These are phyloP conservation scores for Stagonosporopsis tanaceti DNA, from an alignment of 2,329 filamentous ascomycete species.

Conservation along the genomic window DNA sequence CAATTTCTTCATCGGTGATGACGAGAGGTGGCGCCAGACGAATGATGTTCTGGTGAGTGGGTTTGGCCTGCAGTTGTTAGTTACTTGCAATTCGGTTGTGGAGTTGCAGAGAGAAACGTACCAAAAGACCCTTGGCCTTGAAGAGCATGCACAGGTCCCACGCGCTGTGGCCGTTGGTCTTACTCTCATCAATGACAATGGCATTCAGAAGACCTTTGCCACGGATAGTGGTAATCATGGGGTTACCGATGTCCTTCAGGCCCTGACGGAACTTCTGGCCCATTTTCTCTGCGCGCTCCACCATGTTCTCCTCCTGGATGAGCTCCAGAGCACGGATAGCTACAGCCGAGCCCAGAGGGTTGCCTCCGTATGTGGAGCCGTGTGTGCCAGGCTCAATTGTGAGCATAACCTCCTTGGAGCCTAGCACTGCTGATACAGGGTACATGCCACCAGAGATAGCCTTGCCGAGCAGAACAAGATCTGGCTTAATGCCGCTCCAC, in stretches of 20 bases:
- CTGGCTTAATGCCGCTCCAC: constrained; percentile 94
- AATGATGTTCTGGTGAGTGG: constrained; percentile 98
- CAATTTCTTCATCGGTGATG: constrained; percentile 87
- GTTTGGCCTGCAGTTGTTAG: constrained; percentile 77
- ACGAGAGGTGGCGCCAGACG: constrained; percentile 95
- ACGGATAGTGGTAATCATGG: constrained; percentile 81
- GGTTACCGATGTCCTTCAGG: constrained; percentile 75
- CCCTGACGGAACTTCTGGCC: constrained; percentile 85
- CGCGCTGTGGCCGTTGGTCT: constrained; percentile 83
- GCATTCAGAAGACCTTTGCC: constrained; percentile 96
- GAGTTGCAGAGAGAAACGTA: constrained; percentile 57
- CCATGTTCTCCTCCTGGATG: constrained; percentile 88
- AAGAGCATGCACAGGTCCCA: constrained; percentile 97
- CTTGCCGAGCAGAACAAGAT: constrained; percentile 94
- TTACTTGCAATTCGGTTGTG: constrained; percentile 8
- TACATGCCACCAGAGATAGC: constrained; percentile 99
- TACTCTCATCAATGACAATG: constrained; percentile 90
- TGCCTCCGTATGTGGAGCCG: constrained; percentile 97
- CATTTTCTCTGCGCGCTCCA: constrained; percentile 79
- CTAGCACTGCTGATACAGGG: constrained; percentile 93
- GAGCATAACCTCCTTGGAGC: constrained; percentile 90
- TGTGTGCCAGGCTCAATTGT: constrained; percentile 96
- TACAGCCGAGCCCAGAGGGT: constrained; percentile 93
- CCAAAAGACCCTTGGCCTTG: constrained; percentile 93
- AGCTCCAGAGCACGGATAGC: constrained; percentile 95